Evolutionary conservation across 192 early-diverging fungal species (phyloP), one percentile per base, ranked within the genome.

Genomic region (Globomyces pollinis-pini): DNA sequence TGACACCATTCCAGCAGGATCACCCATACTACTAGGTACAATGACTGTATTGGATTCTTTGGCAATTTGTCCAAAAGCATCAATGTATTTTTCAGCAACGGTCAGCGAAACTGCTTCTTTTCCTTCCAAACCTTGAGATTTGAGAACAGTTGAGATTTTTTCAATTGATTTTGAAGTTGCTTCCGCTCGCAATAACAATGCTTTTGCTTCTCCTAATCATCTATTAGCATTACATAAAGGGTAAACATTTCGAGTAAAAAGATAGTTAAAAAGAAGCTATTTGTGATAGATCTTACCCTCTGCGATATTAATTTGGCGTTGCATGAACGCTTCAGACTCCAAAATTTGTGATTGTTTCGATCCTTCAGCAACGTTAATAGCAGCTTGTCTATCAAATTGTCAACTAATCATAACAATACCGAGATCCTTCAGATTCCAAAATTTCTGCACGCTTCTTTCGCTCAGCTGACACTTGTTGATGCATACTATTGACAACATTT

Each of bases 361-460:
- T 57, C 95, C 95, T 75, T 98, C 95, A 21, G 95, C 93, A 8
- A 98, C 91, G 61, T 98, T 98, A 66, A 98, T 98, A 2, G 91
- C 89, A 42, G 92, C 85, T 75, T 98, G 95, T 50, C 77, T 76
- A 32, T 18, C 18, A 44, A 5, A 26, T 9, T 24, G 9, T 13
- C 15, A n/a, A n/a, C n/a, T n/a, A n/a, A n/a, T n/a, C n/a, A n/a
- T n/a, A n/a, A n/a, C 12, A 32, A 60, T 35, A 75, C 73, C 73
- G 60, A 5, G 63, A 55, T 38, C 78, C 78, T 69, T 81, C 78
- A 47, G 67, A 71, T 41, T 81, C 78, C 11, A 81, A 42, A 77
- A 98, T 98, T 73, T 95, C 91, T 29, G 95, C 95, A 28, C 95
- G 78, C 74, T 98, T 98, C 60, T 85, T 86, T 53, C 95, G 84